Evolutionary conservation across 306 rosid genomes (phyloP).

Genomic region (Sphenostylis stenocarpa): DNA sequence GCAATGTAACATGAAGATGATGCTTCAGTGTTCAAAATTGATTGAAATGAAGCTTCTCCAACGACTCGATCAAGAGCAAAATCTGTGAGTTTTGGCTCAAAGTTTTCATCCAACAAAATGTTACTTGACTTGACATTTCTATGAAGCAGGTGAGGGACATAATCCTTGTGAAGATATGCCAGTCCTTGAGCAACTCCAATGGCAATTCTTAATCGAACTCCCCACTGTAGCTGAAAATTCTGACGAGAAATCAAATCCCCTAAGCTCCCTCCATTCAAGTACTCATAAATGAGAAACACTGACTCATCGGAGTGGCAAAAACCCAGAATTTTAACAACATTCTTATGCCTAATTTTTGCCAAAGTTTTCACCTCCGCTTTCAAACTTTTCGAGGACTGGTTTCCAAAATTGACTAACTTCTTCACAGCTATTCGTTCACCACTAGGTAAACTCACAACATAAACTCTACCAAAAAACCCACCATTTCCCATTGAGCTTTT

Average conservation of each 20-base stretch:
- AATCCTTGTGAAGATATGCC: constrained; percentile 89
- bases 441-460: constrained; percentile 70
- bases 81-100: constrained; percentile 89
- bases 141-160: constrained; percentile 86
- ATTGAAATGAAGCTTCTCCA: constrained; percentile 84
- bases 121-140: constrained; percentile 85
- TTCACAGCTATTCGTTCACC: constrained; percentile 85
- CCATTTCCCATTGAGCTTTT: constrained; percentile 61
- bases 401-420: constrained; percentile 76
- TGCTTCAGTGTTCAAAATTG: constrained; percentile 73
- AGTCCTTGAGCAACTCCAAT: constrained; percentile 89
- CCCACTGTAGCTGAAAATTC: constrained; percentile 69
- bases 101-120: constrained; percentile 72
- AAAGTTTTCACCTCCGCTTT: constrained; percentile 83
- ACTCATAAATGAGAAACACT: constrained; percentile 76
- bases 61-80: constrained; percentile 75
- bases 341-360: constrained; percentile 94
- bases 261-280: constrained; percentile 76
- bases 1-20: constrained; percentile 80
- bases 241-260: constrained; percentile 66
- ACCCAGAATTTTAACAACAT: constrained; percentile 78
- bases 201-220: constrained; percentile 70
- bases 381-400: constrained; percentile 66
- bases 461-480: constrained; percentile 77
- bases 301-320: constrained; percentile 87